These are phyloP conservation scores for Juglanconis oblonga DNA, from an alignment of 2,329 filamentous ascomycete species.

Conservation along the genomic window DNA sequence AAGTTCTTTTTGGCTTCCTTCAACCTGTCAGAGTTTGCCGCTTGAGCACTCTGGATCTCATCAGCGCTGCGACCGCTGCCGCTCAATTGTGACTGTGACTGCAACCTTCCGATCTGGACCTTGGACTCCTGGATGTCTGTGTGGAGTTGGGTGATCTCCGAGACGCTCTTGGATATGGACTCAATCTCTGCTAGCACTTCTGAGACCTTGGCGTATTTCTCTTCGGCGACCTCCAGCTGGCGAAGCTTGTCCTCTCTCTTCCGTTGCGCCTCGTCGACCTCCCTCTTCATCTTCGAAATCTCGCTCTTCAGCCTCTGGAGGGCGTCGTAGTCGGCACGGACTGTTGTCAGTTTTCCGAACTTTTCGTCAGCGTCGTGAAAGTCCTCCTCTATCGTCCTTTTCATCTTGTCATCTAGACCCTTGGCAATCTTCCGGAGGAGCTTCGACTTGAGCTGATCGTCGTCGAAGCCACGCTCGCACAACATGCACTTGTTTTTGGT, in stretches of 20 bases:
- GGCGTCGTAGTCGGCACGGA: slow-evolving; percentile 68
- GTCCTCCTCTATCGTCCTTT: slow-evolving; percentile 47
- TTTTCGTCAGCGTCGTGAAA: slow-evolving; percentile 27
- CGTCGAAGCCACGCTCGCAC: slow-evolving; percentile 68
- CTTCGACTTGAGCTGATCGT: slow-evolving; percentile 50
- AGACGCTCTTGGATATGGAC: slow-evolving; percentile 70
- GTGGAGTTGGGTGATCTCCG: slow-evolving; percentile 69
- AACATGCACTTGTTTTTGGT: slow-evolving; percentile 72
- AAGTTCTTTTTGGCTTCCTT: slow-evolving; percentile 62
- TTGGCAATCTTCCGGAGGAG: slow-evolving; percentile 67
- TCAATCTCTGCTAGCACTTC: slow-evolving; percentile 57
- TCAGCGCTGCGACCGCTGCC: slow-evolving; percentile 69
- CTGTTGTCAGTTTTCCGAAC: slow-evolving; percentile 59
- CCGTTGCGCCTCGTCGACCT: slow-evolving; percentile 50
- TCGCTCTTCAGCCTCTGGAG: slow-evolving; percentile 70
- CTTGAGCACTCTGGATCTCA: slow-evolving; percentile 77
- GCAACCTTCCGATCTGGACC: slow-evolving; percentile 71
- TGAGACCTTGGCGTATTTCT: slow-evolving; percentile 60
- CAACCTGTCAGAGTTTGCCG: slow-evolving; percentile 63
- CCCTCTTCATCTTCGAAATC: slow-evolving; percentile 64
- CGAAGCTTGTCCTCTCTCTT: slow-evolving; percentile 60
- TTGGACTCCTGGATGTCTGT: slow-evolving; percentile 70
- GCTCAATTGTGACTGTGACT: slow-evolving; percentile 69
- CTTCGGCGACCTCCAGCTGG: slow-evolving; percentile 66
- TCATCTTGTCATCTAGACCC: slow-evolving; percentile 58